These are phyloP conservation scores for Protomyces lactucae-debilis DNA, from an alignment of 1,139 yeast species.

Conservation along the genomic window DNA sequence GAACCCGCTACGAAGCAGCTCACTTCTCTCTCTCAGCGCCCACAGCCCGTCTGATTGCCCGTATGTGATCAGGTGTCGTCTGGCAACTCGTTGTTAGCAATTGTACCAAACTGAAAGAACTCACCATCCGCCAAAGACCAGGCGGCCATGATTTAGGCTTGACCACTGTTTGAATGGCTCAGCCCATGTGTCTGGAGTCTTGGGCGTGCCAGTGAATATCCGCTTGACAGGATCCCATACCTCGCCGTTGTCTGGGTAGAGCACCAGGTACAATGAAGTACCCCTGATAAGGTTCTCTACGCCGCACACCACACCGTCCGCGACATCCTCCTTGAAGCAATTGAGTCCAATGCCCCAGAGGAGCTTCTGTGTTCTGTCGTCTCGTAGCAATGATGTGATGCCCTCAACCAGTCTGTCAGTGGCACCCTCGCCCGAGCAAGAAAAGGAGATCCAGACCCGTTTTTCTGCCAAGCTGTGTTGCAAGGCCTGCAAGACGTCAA, in stretches of 20 bases:
- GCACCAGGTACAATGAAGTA: not conserved
- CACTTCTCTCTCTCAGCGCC: not conserved
- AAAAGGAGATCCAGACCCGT: slow-evolving; percentile 16
- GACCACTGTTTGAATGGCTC: not conserved
- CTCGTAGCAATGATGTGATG: not conserved
- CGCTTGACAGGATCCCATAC: slow-evolving; percentile 13
- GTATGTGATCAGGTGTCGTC: slow-evolving; percentile 14
- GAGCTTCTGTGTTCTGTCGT: not conserved
- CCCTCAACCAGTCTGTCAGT: slow-evolving; percentile 5
- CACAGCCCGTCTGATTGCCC: not conserved
- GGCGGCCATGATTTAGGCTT: slow-evolving; percentile 6
- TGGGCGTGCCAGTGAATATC: slow-evolving; percentile 5
- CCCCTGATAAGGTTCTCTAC: not conserved
- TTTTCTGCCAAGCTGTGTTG: not conserved
- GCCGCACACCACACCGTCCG: not conserved
- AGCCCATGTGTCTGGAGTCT: slow-evolving; percentile 10
- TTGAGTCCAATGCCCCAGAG: slow-evolving; percentile 20
- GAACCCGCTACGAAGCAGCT: not conserved
- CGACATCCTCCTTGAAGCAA: slow-evolving; percentile 23
- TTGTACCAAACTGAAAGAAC: not conserved
- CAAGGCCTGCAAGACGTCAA: slow-evolving; percentile 1
- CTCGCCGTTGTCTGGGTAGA: slow-evolving; percentile 23
- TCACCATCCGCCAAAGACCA: slow-evolving; percentile 22
- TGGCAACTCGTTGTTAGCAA: slow-evolving; percentile 1
- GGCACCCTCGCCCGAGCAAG: slow-evolving; percentile 16